phyloP scores from a whole-genome alignment of 768 basidiomycete genomes.

The Tylopilus intermedius region DNA sequence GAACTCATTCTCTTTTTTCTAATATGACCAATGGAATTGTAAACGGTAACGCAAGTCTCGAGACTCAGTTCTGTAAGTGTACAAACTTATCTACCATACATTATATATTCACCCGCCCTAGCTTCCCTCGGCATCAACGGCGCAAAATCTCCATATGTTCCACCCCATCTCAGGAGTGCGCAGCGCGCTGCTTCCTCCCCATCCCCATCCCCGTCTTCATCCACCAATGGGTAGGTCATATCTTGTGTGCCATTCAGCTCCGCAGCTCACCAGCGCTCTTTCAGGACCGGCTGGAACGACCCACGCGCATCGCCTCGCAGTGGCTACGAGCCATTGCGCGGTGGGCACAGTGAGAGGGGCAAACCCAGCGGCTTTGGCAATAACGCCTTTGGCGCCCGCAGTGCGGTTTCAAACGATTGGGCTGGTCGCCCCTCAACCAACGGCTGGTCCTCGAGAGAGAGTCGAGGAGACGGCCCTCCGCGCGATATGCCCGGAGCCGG shows the following conservation, averaged over 20 bases:
- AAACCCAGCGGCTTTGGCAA: slow-evolving; percentile 39
- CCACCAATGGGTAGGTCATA: slow-evolving; percentile 49
- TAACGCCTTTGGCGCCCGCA: slow-evolving; percentile 34
- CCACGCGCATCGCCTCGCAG: slow-evolving; percentile 64
- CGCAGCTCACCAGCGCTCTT: slow-evolving; percentile 18
- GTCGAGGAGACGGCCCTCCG: slow-evolving; percentile 33
- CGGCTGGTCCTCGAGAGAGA: slow-evolving; percentile 36
- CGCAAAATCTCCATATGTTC: slow-evolving; percentile 77
- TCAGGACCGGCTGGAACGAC: slow-evolving; percentile 71
- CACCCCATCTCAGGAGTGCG: slow-evolving; percentile 79
- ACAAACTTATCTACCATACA: not conserved
- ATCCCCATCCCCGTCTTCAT: slow-evolving; percentile 23
- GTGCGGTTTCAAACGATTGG: slow-evolving; percentile 37
- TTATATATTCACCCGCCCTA: slow-evolving; percentile 25
- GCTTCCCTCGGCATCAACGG: slow-evolving; percentile 72
- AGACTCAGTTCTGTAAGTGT: slow-evolving; percentile 67
- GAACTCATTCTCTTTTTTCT: slow-evolving; percentile 28
- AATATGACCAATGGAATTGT: slow-evolving; percentile 92
- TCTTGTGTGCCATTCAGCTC: slow-evolving; percentile 11
- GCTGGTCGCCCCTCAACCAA: slow-evolving; percentile 34
- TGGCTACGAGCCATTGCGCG: slow-evolving; percentile 39
- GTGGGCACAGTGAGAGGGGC: slow-evolving; percentile 35
- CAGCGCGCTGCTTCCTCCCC: slow-evolving; percentile 76
- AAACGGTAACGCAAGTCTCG: slow-evolving; percentile 69
- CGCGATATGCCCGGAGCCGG: slow-evolving; percentile 54